Evolutionary conservation across 306 rosid species (phyloP), one percentile per base, ranked within the genome.

Genomic region (Leucaena leucocephala): DNA sequence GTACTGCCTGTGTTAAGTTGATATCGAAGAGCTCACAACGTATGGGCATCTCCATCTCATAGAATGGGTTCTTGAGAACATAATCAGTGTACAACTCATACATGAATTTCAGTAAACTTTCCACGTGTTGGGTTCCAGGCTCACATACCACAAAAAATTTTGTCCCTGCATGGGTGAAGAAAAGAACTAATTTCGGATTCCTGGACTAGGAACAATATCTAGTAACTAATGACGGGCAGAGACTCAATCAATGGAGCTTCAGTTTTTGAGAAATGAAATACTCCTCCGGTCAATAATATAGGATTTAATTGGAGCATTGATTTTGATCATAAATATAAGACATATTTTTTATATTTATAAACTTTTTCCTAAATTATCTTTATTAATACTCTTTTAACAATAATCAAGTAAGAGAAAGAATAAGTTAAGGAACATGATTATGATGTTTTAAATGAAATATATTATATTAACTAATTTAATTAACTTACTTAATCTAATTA

Each of bases 21-120:
- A 88, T 91, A 45, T 95, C 98, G 27, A 92, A 95, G 76, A 92
- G 98, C 85, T 95, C 98, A 59, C 98, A 95, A 11, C 98, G 88
- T 64, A 91, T 89, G 17, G 98, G 98, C 98, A 95, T 95, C 91
- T 95, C 98, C 95, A 95, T 90, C 86, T 95, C 98, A 82, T 95
- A 95, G 86, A 95, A 92, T 10, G 98, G 98, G 57, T 92, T 95
- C 94, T 95, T 95, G 90, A 95, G 68, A 69, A 92, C 98, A 76
- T 82, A 95, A 84, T 95, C 97, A 5, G 98, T 87, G 86, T 92
- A 91, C 80, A 95, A 21, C 74, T 88, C 97, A 49, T 95, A 92
- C 55, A 95, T 82, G 76, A 78, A 74, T 78, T 91, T 95, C 87
- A 95, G 84, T 72, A 92, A 87, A 83, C 70, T 84, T 72, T 92